Percentiles rank a stretch among this genome's conserved stretches.
Evolutionary conservation across 1,139 yeast genomes (phyloP).

Genomic region (Suhomyces terraborum): DNA sequence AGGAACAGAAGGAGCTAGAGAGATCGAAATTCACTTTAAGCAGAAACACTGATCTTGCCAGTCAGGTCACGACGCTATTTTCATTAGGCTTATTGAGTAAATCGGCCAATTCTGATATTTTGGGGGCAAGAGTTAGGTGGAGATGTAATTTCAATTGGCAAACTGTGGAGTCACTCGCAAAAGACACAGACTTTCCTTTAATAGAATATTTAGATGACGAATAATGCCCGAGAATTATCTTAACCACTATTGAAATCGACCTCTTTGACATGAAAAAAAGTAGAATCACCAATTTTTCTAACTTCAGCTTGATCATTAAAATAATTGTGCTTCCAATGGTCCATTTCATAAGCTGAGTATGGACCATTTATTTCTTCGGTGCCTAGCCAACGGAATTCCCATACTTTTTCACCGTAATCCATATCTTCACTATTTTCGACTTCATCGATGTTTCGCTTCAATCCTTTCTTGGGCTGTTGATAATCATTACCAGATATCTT

Average conservation of each 20-base stretch:
- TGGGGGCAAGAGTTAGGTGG: slow-evolving; percentile 67
- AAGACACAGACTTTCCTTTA: slow-evolving; percentile 56
- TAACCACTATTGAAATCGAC: slow-evolving; percentile 23
- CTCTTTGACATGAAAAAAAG: slow-evolving; percentile 30
- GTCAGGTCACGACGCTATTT: slow-evolving; percentile 62
- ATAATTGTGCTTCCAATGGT: slow-evolving; percentile 58
- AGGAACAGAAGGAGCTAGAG: slow-evolving; percentile 35
- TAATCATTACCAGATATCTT: slow-evolving; percentile 51
- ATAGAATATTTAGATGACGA: slow-evolving; percentile 39
- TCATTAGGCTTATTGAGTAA: slow-evolving; percentile 56
- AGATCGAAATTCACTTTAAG: slow-evolving; percentile 36
- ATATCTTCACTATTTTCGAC: slow-evolving; percentile 13
- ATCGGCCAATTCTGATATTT: slow-evolving; percentile 54
- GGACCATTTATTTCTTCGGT: slow-evolving; percentile 59
- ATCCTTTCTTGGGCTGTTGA: slow-evolving; percentile 8
- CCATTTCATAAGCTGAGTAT: slow-evolving; percentile 55
- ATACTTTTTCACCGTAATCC: slow-evolving; percentile 40
- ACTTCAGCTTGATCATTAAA: slow-evolving; percentile 55
- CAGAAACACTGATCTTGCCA: slow-evolving; percentile 51
- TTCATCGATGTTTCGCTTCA: slow-evolving; percentile 11
- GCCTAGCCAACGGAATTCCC: slow-evolving; percentile 67
- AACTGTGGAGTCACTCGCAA: slow-evolving; percentile 51
- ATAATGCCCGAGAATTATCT: neutral
- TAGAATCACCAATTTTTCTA: slow-evolving; percentile 34
- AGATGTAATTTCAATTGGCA: slow-evolving; percentile 60